These are phyloP conservation scores for Phytophthora sansomeana DNA, from an alignment of 352 stramenopile species.

Conservation along the genomic window DNA sequence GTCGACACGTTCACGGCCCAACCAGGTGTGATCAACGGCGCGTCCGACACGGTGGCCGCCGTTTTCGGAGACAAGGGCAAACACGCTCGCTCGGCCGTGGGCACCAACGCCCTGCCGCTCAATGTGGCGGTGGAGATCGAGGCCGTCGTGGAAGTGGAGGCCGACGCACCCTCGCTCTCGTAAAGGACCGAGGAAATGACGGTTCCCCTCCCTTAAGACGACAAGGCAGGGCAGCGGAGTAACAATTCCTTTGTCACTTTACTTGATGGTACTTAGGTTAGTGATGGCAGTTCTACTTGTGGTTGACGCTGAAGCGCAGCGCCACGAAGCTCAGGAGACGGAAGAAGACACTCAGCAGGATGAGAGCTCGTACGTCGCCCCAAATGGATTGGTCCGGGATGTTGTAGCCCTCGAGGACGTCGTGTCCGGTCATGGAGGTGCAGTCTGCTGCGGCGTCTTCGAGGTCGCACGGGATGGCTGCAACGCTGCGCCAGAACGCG, in stretches of 20 bases:
- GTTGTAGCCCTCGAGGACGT: conserved; percentile 53
- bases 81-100: conserved; percentile 94
- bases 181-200: conserved; percentile 14
- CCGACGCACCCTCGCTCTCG: conserved; percentile 33
- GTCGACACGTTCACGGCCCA: conserved; percentile 91
- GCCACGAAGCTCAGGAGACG: conserved; percentile 43
- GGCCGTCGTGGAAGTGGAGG: conserved; percentile 94
- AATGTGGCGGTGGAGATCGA: conserved; percentile 97
- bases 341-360: conserved; percentile 50
- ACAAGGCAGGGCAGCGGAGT: conserved; percentile 18
- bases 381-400: conserved; percentile 41
- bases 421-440: conserved; percentile 36
- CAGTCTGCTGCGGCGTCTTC: conserved; percentile 32
- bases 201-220: conserved; percentile 12
- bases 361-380: conserved; percentile 42
- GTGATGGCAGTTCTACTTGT: conserved; percentile 26
- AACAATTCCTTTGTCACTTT: conserved; percentile 20
- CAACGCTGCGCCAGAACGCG: conserved; percentile 46
- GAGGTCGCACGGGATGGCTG: conserved; percentile 34
- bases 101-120: conserved; percentile 95
- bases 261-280: conserved; percentile 21
- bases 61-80: conserved; percentile 89
- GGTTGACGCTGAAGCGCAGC: conserved; percentile 32
- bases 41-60: conserved; percentile 91
- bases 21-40: conserved; percentile 94